Base-by-base conservation (phyloP, 192 early-diverging fungal species). In the Tieghemiomyces parasiticus region DNA sequence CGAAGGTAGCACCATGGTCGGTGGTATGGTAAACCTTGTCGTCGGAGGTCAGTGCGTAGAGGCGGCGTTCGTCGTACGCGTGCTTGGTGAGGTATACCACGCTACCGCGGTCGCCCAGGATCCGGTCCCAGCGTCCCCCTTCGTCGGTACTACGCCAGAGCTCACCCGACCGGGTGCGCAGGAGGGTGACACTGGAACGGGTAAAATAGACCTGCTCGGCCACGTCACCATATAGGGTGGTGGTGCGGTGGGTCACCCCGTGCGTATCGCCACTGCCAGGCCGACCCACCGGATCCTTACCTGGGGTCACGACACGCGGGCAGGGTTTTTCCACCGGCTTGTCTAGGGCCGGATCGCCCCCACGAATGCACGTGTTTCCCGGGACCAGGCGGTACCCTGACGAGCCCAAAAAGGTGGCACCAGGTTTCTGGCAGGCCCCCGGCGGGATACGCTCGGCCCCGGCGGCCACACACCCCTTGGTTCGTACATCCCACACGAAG, bases 361-460 rank as follows among this genome's bases (percentile, higher is more conserved):
- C 65, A 35, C 68, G 63, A 19, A 76, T 63, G 65, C 93, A 96
- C 0, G 75, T 79, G 73, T 91, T 81, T 20, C 91, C 93, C 13
- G 91, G 89, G 60, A 96, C 83, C 59, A 80, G 72, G 6, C 89
- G 83, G 61, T 85, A 92, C 6, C 91, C 92, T 0, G 84, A 81
- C 0, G 78, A 83, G 2, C 82, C 89, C 54, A 74, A 58, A 65
- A 90, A 97, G 59, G 69, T 77, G 46, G 74, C 75, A 44, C 81
- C 81, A 0, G 67, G 60, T 29, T 71, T 66, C 30, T 65, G 74
- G 68, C 93, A 96, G 20, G 80, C 59, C 60, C 74, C 78, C 32
- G 74, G 68, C 59, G 83, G 74, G 60, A 92, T 64, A 31, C 64
- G 44, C 65, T 77, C 67, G 22, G 65, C 47, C 8, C 83, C 84